These are phyloP conservation scores for Nemania serpens DNA, from an alignment of 2,329 filamentous ascomycete species.

Conservation along the genomic window DNA sequence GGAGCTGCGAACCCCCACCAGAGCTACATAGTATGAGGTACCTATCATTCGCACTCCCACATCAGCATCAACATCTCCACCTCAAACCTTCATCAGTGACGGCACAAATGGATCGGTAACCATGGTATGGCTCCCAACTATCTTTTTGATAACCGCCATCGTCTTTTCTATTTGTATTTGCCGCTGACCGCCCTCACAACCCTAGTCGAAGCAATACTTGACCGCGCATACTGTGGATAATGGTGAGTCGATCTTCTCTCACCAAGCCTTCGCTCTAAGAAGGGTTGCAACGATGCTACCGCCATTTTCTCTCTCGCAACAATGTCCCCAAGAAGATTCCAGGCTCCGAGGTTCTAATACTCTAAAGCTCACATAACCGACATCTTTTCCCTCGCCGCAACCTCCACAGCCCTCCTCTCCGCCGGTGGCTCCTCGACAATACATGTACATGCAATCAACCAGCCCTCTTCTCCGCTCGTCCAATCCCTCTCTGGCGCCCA, in stretches of 20 bases:
- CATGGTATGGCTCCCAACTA: conserved; percentile 43
- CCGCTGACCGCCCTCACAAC: conserved; percentile 12
- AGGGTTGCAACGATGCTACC: background rate
- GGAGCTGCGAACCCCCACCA: background rate
- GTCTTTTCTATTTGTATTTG: background rate
- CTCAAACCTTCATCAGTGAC: conserved; percentile 20
- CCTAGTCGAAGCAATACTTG: conserved; percentile 97
- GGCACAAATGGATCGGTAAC: conserved; percentile 44
- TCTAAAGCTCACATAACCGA: conserved; percentile 76
- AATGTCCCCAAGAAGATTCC: conserved; percentile 21
- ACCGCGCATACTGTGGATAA: conserved; percentile 89
- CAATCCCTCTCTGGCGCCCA: conserved; percentile 84
- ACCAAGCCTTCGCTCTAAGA: background rate
- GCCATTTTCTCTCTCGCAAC: background rate
- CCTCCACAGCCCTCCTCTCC: conserved; percentile 74
- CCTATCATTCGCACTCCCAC: conserved; percentile 29
- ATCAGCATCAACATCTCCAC: conserved; percentile 24
- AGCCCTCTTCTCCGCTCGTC: conserved; percentile 72
- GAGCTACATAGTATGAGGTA: no score
- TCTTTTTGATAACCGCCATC: background rate
- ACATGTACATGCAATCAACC: conserved; percentile 75
- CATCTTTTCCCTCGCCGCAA: conserved; percentile 82
- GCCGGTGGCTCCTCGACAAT: conserved; percentile 84
- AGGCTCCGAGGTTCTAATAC: conserved; percentile 32
- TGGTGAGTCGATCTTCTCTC: conserved; percentile 56